Evolutionary conservation across 371 early-diverging fungal genomes (phyloP).

Genomic region (Rhizoclosmatium hyalinum): DNA sequence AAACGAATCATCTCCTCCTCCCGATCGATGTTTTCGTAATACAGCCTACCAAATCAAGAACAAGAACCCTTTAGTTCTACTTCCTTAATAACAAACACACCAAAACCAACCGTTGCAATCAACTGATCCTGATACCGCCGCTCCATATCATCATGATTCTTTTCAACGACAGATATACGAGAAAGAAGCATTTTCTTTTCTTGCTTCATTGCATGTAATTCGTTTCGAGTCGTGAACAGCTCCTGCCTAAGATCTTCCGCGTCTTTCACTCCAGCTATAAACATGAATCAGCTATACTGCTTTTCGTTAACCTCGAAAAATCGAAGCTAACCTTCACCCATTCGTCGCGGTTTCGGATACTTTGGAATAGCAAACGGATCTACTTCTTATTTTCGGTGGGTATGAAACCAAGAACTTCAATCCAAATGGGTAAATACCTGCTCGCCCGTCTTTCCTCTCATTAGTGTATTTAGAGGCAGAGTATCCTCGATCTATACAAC

Average conservation of each 20-base stretch:
- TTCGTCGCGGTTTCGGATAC: constrained; percentile 21
- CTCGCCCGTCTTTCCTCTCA: background rate
- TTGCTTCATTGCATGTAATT: constrained; percentile 26
- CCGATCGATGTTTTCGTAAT: constrained; percentile 16
- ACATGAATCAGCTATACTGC: background rate
- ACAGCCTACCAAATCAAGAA: constrained; percentile 3
- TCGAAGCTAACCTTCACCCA: constrained; percentile 17
- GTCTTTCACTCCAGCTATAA: constrained; percentile 27
- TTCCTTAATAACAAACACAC: background rate
- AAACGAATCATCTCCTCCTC: constrained; percentile 1
- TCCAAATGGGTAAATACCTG: background rate
- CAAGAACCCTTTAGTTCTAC: background rate
- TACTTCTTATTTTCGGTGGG: background rate
- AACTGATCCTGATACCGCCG: constrained; percentile 38
- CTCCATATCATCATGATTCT: constrained; percentile 26
- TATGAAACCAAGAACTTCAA: background rate
- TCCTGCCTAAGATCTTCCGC: constrained; percentile 31
- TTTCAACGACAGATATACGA: constrained; percentile 23
- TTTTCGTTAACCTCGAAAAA: background rate
- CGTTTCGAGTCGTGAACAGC: constrained; percentile 22
- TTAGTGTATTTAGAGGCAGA: constrained; percentile 4
- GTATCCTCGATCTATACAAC: background rate
- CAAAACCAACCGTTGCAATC: constrained; percentile 19
- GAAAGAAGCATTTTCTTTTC: constrained; percentile 28
- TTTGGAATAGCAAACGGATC: constrained; percentile 23